Percentiles rank a stretch among this genome's conserved stretches.
Conservation (phyloP, 805 yeast species). For the Pichia exigua region DNA sequence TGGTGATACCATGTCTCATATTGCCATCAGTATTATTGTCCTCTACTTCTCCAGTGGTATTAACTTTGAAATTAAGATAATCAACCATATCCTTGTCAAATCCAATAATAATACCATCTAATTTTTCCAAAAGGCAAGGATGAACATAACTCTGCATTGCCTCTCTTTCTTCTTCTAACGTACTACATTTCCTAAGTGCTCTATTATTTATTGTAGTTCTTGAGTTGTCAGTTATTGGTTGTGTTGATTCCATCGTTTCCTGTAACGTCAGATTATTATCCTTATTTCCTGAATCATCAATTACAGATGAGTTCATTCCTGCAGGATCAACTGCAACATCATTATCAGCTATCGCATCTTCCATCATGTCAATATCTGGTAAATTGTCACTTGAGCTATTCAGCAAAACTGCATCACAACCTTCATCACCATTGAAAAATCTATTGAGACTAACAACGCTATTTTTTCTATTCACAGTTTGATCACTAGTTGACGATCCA, state of each 20-base stretch:
- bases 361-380: background rate
- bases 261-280: background rate
- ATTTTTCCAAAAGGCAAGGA: conserved; percentile 38
- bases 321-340: background rate
- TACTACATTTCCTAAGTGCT: conserved; percentile 32
- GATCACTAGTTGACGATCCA: conserved; percentile 1
- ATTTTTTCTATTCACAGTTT: conserved; percentile 6
- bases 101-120: conserved; percentile 52
- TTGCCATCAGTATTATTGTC: background rate
- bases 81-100: conserved; percentile 45
- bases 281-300: background rate
- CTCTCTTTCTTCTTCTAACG: conserved; percentile 52
- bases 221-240: background rate
- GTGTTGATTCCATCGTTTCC: background rate
- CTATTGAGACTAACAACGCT: conserved; percentile 10
- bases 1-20: background rate
- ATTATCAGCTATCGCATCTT: background rate
- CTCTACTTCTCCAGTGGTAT: background rate
- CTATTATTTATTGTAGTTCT: background rate
- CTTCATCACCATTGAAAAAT: conserved; percentile 12
- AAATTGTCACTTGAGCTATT: conserved; percentile 4
- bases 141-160: conserved; percentile 41
- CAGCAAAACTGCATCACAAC: conserved; percentile 14
- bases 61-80: conserved; percentile 27
- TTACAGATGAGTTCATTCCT: background rate